Evolutionary conservation across 1,284 basidiomycete species (phyloP), one percentile per base, ranked within the genome.

Genomic region (Apiotrichum domesticum): DNA sequence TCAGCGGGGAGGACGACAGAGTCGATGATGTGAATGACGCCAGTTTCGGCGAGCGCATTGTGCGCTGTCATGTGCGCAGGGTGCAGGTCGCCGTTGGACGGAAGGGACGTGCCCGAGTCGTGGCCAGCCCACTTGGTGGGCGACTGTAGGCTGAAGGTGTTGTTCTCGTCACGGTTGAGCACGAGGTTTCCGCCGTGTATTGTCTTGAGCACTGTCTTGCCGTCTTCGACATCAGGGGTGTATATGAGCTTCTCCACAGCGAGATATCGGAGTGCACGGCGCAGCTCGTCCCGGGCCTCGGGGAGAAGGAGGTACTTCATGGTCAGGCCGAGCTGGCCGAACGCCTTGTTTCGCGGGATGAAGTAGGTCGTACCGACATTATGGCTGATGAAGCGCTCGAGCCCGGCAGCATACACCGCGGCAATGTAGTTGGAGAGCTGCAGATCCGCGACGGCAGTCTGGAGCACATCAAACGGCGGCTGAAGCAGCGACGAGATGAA

Each of bases 381-480:
- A 14, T 74, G 80, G 63, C 85, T 85, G 46, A 94, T 78, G 10
- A 77, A 78, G 44, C 87, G 83, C 7, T 88, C 87, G 40, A 95
- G 81, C 10, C 84, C 83, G 3, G 89, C 87, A 2, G 93, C 89
- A 70, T 90, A 92, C 14, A 93, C 80, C 3, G 90, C 87, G 0
- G 92, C 91, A 43, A 98, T 83, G 77, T 94, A 98, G 1, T 87
- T 85, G 0, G 93, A 95, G 21, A 92, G 81, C 41, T 91, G 85
- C 4, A 96, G 81, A 52, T 83, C 82, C 0, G 92, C 88, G 9
- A 96, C 80, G 4, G 90, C 87, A 2, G 89, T 87, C 68, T 88
- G 84, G 40, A 98, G 78, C 13, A 87, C 83, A 70, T 94, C 88
- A 0, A 82, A 79, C 0, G 96, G 96, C 13, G 90, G 89, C 6